Evolutionary conservation across 2,329 filamentous ascomycete genomes (phyloP).

Genomic region (Fusarium sublunatum): DNA sequence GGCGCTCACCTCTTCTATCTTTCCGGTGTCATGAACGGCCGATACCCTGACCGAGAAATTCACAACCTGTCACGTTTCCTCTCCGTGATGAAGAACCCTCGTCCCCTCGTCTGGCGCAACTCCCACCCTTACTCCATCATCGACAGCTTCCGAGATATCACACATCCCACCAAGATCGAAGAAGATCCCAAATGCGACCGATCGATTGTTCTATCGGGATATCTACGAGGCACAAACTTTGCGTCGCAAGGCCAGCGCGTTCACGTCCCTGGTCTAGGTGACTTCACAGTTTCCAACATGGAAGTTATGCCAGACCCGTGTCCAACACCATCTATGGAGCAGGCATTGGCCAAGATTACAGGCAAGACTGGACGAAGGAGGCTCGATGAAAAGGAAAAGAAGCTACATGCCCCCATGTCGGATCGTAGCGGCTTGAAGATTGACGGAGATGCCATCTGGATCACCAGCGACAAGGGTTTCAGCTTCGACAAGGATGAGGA

Average conservation of each 20-base stretch:
- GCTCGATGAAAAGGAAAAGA: slow-evolving; percentile 95
- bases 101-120: slow-evolving; percentile 96
- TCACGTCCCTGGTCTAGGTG: slow-evolving; percentile 92
- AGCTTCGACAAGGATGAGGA: slow-evolving; percentile 78
- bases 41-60: slow-evolving; percentile 95
- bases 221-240: slow-evolving; percentile 94
- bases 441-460: slow-evolving; percentile 97
- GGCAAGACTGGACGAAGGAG: slow-evolving; percentile 84
- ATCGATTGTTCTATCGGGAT: slow-evolving; percentile 90
- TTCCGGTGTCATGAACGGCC: slow-evolving; percentile 93
- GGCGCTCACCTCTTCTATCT: slow-evolving; percentile 97
- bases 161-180: slow-evolving; percentile 91
- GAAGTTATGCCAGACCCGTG: slow-evolving; percentile 94
- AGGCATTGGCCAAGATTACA: slow-evolving; percentile 83
- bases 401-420: slow-evolving; percentile 96
- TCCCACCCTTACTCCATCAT: slow-evolving; percentile 93
- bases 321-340: slow-evolving; percentile 90
- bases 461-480: slow-evolving; percentile 74
- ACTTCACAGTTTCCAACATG: slow-evolving; percentile 84
- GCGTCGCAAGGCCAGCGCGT: slow-evolving; percentile 85
- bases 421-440: slow-evolving; percentile 96
- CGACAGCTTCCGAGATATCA: slow-evolving; percentile 95
- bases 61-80: slow-evolving; percentile 96
- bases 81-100: slow-evolving; percentile 98
- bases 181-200: slow-evolving; percentile 90